Conservation (phyloP, 305 asterid species). For the Nicotiana rustica region DNA sequence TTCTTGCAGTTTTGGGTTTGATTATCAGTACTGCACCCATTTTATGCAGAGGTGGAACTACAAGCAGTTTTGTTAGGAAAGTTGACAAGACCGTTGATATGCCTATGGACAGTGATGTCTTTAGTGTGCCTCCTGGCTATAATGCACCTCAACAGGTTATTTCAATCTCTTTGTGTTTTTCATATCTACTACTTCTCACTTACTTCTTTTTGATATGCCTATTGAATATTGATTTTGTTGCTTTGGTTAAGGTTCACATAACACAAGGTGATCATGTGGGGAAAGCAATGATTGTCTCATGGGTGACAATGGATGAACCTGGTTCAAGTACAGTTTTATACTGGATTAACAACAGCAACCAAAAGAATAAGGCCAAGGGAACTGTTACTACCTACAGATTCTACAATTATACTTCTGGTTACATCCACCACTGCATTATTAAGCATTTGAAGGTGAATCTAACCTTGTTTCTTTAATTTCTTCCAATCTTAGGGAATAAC, state of each 20-base stretch:
- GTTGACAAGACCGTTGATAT: slow-evolving; percentile 60
- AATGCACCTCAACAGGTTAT: slow-evolving; percentile 88
- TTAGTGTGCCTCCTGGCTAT: slow-evolving; percentile 71
- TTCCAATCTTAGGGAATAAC: background rate
- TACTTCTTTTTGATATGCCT: no score
- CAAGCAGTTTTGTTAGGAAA: slow-evolving; percentile 63
- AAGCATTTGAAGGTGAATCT: background rate
- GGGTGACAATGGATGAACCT: slow-evolving; percentile 37
- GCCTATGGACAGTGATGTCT: slow-evolving; percentile 81
- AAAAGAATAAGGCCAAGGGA: slow-evolving; percentile 34
- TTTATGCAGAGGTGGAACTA: slow-evolving; percentile 57
- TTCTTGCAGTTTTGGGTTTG: background rate
- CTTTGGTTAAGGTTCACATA: slow-evolving; percentile 29
- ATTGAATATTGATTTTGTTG: background rate
- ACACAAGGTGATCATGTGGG: slow-evolving; percentile 44
- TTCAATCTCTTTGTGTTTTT: background rate
- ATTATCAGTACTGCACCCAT: slow-evolving; percentile 45
- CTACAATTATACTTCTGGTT: slow-evolving; percentile 40
- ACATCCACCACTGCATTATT: slow-evolving; percentile 35
- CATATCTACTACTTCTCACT: background rate
- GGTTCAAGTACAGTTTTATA: slow-evolving; percentile 33
- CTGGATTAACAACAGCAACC: slow-evolving; percentile 32
- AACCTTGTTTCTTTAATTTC: background rate
- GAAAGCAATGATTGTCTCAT: slow-evolving; percentile 36
- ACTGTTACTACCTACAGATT: slow-evolving; percentile 30